These are phyloP conservation scores for Periglandula ipomoeae DNA, from an alignment of 2,329 filamentous ascomycete species.

Conservation along the genomic window DNA sequence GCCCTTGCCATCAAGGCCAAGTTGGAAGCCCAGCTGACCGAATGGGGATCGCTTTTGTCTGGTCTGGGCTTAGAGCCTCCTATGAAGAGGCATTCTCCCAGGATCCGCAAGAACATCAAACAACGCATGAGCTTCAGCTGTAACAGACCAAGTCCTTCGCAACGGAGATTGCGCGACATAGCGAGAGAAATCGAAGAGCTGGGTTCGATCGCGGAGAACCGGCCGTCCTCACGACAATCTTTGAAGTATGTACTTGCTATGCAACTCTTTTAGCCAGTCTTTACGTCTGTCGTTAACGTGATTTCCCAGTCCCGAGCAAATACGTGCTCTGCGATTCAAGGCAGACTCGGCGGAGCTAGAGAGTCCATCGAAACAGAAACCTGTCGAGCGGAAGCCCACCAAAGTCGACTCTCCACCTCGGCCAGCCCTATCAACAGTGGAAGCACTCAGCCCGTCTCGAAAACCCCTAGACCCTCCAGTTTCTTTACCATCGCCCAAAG, in stretches of 20 bases:
- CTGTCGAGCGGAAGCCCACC: conserved; percentile 46
- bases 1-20: conserved; percentile 60
- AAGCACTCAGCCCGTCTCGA: conserved; percentile 14
- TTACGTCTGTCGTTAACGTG: background rate
- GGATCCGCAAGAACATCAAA: conserved; percentile 30
- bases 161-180: conserved; percentile 47
- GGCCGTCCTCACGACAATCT: conserved; percentile 56
- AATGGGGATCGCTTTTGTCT: conserved; percentile 59
- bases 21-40: conserved; percentile 62
- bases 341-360: conserved; percentile 59
- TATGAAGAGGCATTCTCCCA: conserved; percentile 35
- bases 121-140: conserved; percentile 31
- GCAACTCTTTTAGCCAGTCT: background rate
- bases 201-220: conserved; percentile 58
- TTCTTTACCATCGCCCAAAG: conserved; percentile 20
- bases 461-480: conserved; percentile 21
- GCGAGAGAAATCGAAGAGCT: conserved; percentile 43
- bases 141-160: conserved; percentile 37
- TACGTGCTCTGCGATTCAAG: conserved; percentile 47
- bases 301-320: conserved; percentile 46
- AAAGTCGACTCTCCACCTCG: conserved; percentile 41
- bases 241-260: conserved; percentile 46
- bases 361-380: conserved; percentile 49
- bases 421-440: conserved; percentile 8
- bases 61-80: conserved; percentile 55